Evolutionary conservation across 2,329 filamentous ascomycete species (phyloP).

Genomic region (Didymellaceae sp.): DNA sequence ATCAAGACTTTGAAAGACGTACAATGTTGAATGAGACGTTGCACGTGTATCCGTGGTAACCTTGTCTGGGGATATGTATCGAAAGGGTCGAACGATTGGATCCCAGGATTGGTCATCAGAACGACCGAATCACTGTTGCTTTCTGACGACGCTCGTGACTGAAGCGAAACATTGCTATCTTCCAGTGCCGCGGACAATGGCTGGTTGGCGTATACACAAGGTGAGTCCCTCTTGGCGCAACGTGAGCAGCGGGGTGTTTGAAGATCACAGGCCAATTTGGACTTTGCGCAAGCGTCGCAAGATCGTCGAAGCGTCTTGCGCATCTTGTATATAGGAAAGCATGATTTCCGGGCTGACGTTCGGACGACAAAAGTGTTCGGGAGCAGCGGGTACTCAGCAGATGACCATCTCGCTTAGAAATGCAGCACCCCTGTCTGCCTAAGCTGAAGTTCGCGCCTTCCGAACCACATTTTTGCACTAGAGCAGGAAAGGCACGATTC

Average conservation of each 20-base stretch:
- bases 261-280: constrained; percentile 64
- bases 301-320: constrained; percentile 64
- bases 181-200: constrained; percentile 46
- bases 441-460: not conserved
- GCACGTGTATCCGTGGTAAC: constrained; percentile 58
- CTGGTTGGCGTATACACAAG: constrained; percentile 62
- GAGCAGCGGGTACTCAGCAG: constrained; percentile 12
- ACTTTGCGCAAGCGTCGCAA: constrained; percentile 62
- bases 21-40: constrained; percentile 65
- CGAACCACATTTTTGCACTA: not conserved
- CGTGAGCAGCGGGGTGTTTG: constrained; percentile 62
- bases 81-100: constrained; percentile 60
- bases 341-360: constrained; percentile 9
- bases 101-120: constrained; percentile 28
- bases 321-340: constrained; percentile 48
- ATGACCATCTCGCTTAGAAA: constrained; percentile 12
- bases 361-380: not conserved
- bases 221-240: constrained; percentile 57
- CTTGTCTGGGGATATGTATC: constrained; percentile 63
- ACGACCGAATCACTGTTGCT: constrained; percentile 3
- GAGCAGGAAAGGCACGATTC: too few relatives aligned
- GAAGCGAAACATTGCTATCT: constrained; percentile 28
- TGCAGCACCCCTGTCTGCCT: constrained; percentile 6
- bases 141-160: not conserved
- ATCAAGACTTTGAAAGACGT: constrained; percentile 28